Percentiles rank a stretch among this genome's conserved stretches.
Evolutionary conservation across 83 land plant genomes (phyloP).

Genomic region (Picea abies): DNA sequence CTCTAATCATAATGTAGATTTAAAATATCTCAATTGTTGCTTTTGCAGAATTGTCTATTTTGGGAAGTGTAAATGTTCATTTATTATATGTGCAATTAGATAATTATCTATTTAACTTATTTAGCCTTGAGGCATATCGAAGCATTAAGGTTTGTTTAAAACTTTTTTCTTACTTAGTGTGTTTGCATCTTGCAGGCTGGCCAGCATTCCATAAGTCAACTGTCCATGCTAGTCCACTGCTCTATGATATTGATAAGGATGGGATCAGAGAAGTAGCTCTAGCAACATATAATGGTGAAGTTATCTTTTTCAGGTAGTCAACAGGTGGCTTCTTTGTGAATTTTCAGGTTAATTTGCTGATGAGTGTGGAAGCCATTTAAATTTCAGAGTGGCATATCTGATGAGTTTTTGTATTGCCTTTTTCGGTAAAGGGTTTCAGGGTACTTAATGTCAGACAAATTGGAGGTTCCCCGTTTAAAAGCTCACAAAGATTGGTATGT

Average conservation of each 20-base stretch:
- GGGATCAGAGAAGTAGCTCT: constrained; percentile 90
- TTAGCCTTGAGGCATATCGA: too few species aligned
- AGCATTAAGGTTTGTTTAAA: too few species aligned
- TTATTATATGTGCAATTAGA: too few species aligned
- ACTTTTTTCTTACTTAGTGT: not conserved
- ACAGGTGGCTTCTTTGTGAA: constrained; percentile 8
- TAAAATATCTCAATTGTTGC: too few species aligned
- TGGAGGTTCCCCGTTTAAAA: constrained; percentile 76
- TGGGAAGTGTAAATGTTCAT: too few species aligned
- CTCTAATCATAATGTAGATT: too few species aligned
- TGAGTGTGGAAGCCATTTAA: not conserved
- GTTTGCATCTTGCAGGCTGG: constrained; percentile 69
- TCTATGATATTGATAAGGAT: constrained; percentile 98
- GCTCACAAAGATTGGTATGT: constrained; percentile 97
- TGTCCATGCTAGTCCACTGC: constrained; percentile 89
- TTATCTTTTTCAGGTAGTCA: constrained; percentile 91
- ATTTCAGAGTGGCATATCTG: not conserved
- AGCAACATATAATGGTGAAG: constrained; percentile 95
- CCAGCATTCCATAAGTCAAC: constrained; percentile 96
- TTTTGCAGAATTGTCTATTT: too few species aligned
- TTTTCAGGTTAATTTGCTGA: not conserved
- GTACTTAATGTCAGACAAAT: constrained; percentile 79
- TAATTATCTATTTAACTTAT: too few species aligned
- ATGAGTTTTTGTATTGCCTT: not conserved
- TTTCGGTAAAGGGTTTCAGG: constrained; percentile 75